Evolutionary conservation across 306 rosid species (phyloP), one percentile per base, ranked within the genome.

Genomic region (Canavalia gladiata): DNA sequence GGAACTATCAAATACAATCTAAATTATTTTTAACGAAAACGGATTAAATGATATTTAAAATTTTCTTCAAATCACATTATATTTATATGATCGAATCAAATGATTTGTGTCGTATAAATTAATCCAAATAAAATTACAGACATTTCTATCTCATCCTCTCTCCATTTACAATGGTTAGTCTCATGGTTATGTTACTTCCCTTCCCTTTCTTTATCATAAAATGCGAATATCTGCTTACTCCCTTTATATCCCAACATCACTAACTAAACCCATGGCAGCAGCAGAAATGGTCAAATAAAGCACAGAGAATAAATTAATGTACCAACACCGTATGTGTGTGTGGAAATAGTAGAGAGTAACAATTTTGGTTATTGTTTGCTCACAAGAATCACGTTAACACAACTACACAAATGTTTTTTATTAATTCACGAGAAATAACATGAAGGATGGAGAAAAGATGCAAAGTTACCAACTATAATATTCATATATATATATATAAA

Each of bases 371-470:
- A 55, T 73, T 46, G 86, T 80, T 81, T 64, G 52, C 46, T 85
- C 87, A 81, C 90, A 87, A 81, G 90, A 70, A 76, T 70, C 87
- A 43, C 74, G 64, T 83, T 62, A 75, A 68, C 42, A 64, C 64
- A 74, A 80, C 80, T 65, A 31, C 68, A 65, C 46, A 13, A 11
- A 35, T 33, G 18, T 13, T 62, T 33, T 49, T 31, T 64, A 83
- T 51, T 60, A 72, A 56, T 51, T 62, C 78, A 62, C 63, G 41
- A 46, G 46, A 67, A 51, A 70, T 66, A 18, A 68, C 68, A 64
- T 34, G 56, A 37, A 9, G 57, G 67, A 73, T 11, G 34, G 39
- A 65, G n/a, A 72, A 4, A 69, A 62, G 29, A 56, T 65, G 6
- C 50, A 46, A 63, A 58, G 63, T 31, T 46, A 59, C 50, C 34